Evolutionary conservation across 208 protist species (phyloP), one percentile per base, ranked within the genome.

Genomic region (Trypanosoma melophagium): DNA sequence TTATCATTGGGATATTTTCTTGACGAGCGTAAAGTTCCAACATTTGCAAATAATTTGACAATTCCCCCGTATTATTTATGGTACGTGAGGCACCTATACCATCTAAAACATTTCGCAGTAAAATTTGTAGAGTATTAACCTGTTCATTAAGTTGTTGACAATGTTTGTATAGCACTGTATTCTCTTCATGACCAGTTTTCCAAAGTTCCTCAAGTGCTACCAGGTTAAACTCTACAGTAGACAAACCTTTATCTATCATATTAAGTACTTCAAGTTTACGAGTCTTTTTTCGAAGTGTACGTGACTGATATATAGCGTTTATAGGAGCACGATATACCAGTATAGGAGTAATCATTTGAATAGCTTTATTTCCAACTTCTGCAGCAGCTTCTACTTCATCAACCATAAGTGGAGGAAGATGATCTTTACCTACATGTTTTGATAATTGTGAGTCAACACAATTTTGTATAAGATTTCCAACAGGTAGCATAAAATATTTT

Each of bases 201-300:
- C 92, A 96, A 41, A 94, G 75, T 44, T 93, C 80, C 38, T 84
- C 89, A 31, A 95, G 72, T 51, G 80, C 77, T 38, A 62, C 81
- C 38, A 96, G 67, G 60, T 93, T 83, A 70, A 92, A 93, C 74
- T 93, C 88, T 0, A 96, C 88, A 0, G 88, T 85, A 25, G 83
- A 81, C 13, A 96, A 71, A 3, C 68, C 82, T 60, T 73, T 78
- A 56, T 94, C 83, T 31, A 77, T 49, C 35, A 72, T 61, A 19
- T 76, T 56, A 12, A 87, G 47, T 7, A 52, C 60, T 14, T 75
- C 79, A 31, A 91, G 56, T 61, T 82, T 87, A 54, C 77, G 71
- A 19, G 64, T 55, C 40, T 81, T 71, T 21, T 71, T 66, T 16
- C 80, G 67, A 22, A 84, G 60, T 7, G 71, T 44, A 16, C 77